phyloP scores from a whole-genome alignment of 1,284 basidiomycete species.

The Puccinia novopanici region DNA sequence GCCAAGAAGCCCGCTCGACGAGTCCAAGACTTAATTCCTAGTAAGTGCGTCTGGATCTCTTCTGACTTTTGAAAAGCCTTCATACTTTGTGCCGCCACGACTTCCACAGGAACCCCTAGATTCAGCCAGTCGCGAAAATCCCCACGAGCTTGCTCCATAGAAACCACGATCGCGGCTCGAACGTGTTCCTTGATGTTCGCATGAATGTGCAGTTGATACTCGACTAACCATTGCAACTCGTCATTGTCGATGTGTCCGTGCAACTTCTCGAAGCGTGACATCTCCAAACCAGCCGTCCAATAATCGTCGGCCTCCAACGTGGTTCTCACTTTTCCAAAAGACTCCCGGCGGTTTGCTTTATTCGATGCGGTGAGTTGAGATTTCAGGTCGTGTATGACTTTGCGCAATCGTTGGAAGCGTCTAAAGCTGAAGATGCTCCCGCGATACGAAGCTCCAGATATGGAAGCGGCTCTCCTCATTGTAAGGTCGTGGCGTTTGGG shows the following conservation, averaged over 20 bases:
- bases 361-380: background rate
- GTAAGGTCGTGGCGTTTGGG: background rate
- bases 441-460: background rate
- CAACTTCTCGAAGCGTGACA: slow-evolving; percentile 10
- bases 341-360: background rate
- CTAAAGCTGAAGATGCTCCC: background rate
- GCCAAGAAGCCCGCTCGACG: background rate
- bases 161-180: background rate
- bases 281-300: slow-evolving; percentile 25
- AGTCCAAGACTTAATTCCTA: slow-evolving; percentile 17
- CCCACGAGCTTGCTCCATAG: background rate
- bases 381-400: background rate
- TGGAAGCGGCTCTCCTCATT: background rate
- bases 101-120: background rate
- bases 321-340: background rate
- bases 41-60: slow-evolving; percentile 13
- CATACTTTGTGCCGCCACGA: background rate
- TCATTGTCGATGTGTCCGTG: background rate
- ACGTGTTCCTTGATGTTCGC: slow-evolving; percentile 1
- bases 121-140: slow-evolving; percentile 18
- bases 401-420: background rate
- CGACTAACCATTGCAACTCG: slow-evolving; percentile 3
- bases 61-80: slow-evolving; percentile 3
- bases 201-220: slow-evolving; percentile 14
- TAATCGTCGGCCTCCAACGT: background rate